Conservation (phyloP, 495 filamentous ascomycete genomes). For the Bathelium albidoporum region DNA sequence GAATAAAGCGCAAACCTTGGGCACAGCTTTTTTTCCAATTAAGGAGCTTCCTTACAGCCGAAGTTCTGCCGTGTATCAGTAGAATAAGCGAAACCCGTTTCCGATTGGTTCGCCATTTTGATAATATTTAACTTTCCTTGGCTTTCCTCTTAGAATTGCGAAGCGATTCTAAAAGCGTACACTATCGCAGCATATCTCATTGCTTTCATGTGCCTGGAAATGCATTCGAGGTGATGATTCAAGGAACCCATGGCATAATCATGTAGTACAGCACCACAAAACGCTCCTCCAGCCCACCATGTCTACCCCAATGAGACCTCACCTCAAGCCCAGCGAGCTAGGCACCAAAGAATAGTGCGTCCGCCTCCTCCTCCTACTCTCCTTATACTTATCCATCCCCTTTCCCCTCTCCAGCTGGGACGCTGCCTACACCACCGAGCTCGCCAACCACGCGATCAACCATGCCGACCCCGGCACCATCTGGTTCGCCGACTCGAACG, state of each 20-base stretch:
- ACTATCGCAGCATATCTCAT: too few relatives aligned
- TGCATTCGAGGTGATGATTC: too few relatives aligned
- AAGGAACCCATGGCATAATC: neutral
- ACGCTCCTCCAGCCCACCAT: neutral
- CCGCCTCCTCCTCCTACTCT: neutral
- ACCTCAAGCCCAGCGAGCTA: constrained; percentile 53
- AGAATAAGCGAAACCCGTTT: too few relatives aligned
- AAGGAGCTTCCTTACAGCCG: neutral
- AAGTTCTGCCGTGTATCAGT: neutral
- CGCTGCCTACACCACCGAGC: constrained; percentile 49
- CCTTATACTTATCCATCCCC: neutral
- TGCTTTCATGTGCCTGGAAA: too few relatives aligned
- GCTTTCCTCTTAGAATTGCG: too few relatives aligned
- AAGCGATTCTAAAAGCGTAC: too few relatives aligned
- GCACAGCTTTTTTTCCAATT: neutral
- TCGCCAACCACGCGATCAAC: constrained; percentile 51
- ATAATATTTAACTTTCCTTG: too few relatives aligned
- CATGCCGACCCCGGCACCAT: constrained; percentile 56
- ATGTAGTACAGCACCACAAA: neutral
- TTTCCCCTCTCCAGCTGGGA: constrained; percentile 50
- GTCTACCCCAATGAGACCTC: constrained; percentile 7
- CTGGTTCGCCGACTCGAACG: constrained; percentile 67
- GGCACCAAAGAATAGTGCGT: constrained; percentile 63
- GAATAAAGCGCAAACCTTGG: too few relatives aligned
- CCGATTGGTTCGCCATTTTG: neutral